phyloP scores from a whole-genome alignment of 2,329 filamentous ascomycete genomes.

The Nannizziopsis arthrosporioides region DNA sequence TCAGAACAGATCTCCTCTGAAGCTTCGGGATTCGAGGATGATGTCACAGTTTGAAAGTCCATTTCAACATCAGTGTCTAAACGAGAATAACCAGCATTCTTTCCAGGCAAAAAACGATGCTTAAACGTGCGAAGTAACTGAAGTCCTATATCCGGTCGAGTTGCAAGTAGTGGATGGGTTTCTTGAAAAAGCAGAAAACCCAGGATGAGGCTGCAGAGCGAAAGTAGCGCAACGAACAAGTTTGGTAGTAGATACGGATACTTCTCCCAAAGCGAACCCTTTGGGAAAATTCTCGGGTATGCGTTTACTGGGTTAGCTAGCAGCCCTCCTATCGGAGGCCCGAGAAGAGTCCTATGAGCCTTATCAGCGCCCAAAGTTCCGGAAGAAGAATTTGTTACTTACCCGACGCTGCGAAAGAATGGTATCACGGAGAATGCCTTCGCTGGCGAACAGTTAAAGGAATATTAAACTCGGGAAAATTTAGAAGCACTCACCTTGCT shows the following conservation, averaged over 20 bases:
- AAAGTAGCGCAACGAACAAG: background rate
- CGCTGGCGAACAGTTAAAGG: conserved; percentile 1
- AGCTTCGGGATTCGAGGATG: no score
- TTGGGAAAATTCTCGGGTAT: conserved; percentile 5
- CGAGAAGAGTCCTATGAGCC: conserved; percentile 6
- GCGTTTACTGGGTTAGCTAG: conserved; percentile 10
- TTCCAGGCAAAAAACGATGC: background rate
- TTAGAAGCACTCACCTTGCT: background rate
- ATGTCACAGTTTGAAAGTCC: no score
- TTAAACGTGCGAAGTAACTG: background rate
- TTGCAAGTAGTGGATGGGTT: conserved; percentile 9
- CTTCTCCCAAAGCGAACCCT: conserved; percentile 6
- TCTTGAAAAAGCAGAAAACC: conserved; percentile 10
- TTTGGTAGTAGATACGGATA: conserved; percentile 13
- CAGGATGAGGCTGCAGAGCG: background rate
- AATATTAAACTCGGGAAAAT: no score
- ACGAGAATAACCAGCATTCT: background rate
- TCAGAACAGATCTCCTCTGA: no score
- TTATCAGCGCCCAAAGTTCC: background rate
- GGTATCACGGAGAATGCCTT: conserved; percentile 12
- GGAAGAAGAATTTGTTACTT: background rate
- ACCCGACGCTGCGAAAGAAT: conserved; percentile 11
- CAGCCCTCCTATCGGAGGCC: conserved; percentile 9
- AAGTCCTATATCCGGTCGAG: background rate
- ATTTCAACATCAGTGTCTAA: background rate